Conservation (phyloP, 192 early-diverging fungal genomes). For the Coemansia sp. region DNA sequence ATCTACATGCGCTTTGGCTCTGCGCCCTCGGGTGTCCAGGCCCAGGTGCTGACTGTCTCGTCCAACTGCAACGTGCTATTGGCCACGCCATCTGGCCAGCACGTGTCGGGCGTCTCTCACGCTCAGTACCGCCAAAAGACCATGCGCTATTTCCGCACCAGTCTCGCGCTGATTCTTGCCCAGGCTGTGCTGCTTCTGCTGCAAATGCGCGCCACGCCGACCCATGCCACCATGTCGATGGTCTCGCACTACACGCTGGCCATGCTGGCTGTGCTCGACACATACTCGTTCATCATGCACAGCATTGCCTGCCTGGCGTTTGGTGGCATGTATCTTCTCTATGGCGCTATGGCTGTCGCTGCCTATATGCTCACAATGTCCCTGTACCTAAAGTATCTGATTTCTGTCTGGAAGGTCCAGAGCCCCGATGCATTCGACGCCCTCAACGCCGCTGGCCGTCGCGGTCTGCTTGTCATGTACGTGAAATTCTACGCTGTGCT, state of each 20-base stretch:
- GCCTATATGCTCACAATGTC: conserved; percentile 68
- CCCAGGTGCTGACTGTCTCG: conserved; percentile 21
- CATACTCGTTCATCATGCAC: conserved; percentile 64
- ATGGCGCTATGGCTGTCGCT: conserved; percentile 62
- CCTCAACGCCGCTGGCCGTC: conserved; percentile 26
- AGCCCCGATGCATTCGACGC: conserved; percentile 57
- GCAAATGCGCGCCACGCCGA: conserved; percentile 67
- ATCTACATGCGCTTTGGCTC: conserved; percentile 22
- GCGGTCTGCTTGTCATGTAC: conserved; percentile 27
- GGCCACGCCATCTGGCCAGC: conserved; percentile 9
- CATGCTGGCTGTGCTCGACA: conserved; percentile 64
- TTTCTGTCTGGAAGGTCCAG: conserved; percentile 69
- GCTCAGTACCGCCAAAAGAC: conserved; percentile 13
- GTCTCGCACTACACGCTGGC: conserved; percentile 67
- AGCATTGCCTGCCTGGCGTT: conserved; percentile 60
- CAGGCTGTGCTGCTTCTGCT: conserved; percentile 52
- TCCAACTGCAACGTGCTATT: conserved; percentile 19
- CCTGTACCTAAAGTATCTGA: conserved; percentile 69
- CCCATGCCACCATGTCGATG: conserved; percentile 66
- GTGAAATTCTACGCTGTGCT: conserved; percentile 54
- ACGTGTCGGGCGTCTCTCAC: conserved; percentile 14
- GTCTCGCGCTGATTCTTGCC: conserved; percentile 14
- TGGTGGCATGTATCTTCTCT: conserved; percentile 58
- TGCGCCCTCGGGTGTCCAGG: background rate
- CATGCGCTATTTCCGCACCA: conserved; percentile 24